A percentile compares a stretch with the other conserved stretches of the same genome.
Conservation (phyloP, 2,329 filamentous ascomycete genomes). For the Botrytis galanthina region DNA sequence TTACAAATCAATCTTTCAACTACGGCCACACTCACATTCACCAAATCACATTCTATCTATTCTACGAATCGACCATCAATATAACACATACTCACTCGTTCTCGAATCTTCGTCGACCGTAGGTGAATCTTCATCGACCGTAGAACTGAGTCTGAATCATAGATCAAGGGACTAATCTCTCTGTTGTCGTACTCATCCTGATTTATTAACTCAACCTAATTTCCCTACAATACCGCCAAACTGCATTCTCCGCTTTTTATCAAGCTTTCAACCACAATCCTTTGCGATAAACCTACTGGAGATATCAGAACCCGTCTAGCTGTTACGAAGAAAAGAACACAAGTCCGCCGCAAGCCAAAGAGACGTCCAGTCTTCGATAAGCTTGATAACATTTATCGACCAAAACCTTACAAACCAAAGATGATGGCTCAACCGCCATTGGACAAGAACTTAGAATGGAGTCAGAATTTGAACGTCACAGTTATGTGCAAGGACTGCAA, state of each 20-base stretch:
- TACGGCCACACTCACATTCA: not conserved
- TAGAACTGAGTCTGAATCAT: not conserved
- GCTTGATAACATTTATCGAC: conserved; percentile 45
- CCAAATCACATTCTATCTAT: not conserved
- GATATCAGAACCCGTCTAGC: conserved; percentile 34
- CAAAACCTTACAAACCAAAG: conserved; percentile 45
- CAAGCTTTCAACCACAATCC: conserved; percentile 49
- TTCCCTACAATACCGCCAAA: conserved; percentile 50
- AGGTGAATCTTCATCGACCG: not conserved
- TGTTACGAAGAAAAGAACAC: conserved; percentile 37
- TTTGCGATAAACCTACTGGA: conserved; percentile 41
- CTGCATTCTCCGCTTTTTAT: conserved; percentile 72
- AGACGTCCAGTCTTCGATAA: conserved; percentile 44
- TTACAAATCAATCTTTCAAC: not conserved
- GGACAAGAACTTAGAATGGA: conserved; percentile 32
- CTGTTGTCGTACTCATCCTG: conserved; percentile 25
- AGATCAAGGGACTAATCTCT: not conserved
- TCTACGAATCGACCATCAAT: not conserved
- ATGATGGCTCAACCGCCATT: conserved; percentile 45
- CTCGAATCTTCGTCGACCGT: not conserved
- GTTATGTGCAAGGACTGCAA: conserved; percentile 89
- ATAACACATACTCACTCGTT: not conserved
- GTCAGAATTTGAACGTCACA: conserved; percentile 80
- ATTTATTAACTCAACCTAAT: conserved; percentile 15
- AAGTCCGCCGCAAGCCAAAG: conserved; percentile 41